These are phyloP conservation scores for Trichoderma harzianum DNA, from an alignment of 2,329 filamentous ascomycete genomes.

Conservation along the genomic window DNA sequence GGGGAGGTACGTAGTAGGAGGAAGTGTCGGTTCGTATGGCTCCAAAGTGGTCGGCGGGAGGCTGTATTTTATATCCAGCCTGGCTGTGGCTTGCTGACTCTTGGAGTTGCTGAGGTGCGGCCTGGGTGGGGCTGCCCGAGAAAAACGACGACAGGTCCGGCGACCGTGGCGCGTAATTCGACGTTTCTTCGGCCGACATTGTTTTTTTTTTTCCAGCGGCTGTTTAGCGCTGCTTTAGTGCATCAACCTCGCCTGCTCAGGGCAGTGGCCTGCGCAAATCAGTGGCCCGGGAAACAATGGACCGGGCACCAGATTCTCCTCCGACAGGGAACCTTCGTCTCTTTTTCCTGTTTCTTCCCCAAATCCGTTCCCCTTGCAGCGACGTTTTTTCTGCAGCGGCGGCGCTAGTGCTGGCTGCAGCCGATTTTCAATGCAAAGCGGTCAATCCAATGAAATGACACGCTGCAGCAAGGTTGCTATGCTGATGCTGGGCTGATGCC, in stretches of 20 bases:
- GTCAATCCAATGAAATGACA: neutral
- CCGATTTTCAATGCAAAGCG: neutral
- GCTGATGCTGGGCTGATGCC: neutral
- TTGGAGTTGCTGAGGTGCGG: conserved; percentile 34
- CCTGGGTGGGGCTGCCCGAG: conserved; percentile 37
- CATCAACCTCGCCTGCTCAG: conserved; percentile 8
- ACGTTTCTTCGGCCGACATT: conserved; percentile 47
- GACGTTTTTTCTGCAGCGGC: neutral
- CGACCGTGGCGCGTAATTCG: conserved; percentile 54
- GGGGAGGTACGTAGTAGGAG: conserved; percentile 27
- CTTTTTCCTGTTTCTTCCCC: neutral
- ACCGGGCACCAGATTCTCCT: neutral
- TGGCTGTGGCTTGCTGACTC: conserved; percentile 30
- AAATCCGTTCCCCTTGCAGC: neutral
- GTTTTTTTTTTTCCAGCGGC: conserved; percentile 19
- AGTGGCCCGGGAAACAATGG: neutral
- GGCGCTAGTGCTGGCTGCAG: neutral
- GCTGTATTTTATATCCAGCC: conserved; percentile 32
- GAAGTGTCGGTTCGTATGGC: conserved; percentile 23
- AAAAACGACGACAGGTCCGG: conserved; percentile 58
- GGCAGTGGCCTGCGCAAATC: conserved; percentile 7
- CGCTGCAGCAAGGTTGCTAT: neutral
- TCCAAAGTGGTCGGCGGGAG: conserved; percentile 28
- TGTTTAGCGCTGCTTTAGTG: conserved; percentile 11
- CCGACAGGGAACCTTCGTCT: neutral